Evolutionary conservation across 441 rosid genomes (phyloP), one percentile per base, ranked within the genome.

Genomic region (Erodium moschatum): DNA sequence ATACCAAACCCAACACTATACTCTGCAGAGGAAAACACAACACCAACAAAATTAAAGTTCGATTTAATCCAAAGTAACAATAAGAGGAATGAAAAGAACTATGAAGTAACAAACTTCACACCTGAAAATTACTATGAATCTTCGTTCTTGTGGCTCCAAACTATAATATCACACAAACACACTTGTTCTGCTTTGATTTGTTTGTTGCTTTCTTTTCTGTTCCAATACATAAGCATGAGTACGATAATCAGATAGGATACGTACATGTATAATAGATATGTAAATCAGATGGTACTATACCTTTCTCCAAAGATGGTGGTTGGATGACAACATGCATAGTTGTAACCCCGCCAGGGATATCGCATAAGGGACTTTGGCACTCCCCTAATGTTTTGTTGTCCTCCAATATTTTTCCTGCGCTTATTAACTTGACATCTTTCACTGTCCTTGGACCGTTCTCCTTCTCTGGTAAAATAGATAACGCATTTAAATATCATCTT

Each of bases 241-340:
- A 66, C 29, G 68, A 74, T 42, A 64, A 38, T 3, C 56, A 33
- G 38, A 33, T 3, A 52, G 52, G 29, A 33, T 38, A 1, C 9
- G 7, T 63, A 31, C 42, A 21, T 42, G 38, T 3, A 16, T 65
- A 56, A 69, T 73, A 11, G 10, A 54, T 15, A 50, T 15, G 16
- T 54, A 5, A 64, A 38, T 3, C 56, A 33, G 38, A 33, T 3
- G 38, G 6, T 24, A 13, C 15, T 48, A 67, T 81, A 94, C 97
- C 97, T 85, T 85, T 91, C 21, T 85, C 94, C 6, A 40, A 5
- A 15, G 89, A 20, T 11, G 91, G 88, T 63, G 92, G 92, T 79
- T 94, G 97, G 82, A 94, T 86, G 75, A 94, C 83, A 21, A 94
- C 97, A 15, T 91, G 98, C 96, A 94, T 94, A 54, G 98, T 94